These are phyloP conservation scores for Colletotrichum australisinense DNA, from an alignment of 2,329 filamentous ascomycete species.

Conservation along the genomic window DNA sequence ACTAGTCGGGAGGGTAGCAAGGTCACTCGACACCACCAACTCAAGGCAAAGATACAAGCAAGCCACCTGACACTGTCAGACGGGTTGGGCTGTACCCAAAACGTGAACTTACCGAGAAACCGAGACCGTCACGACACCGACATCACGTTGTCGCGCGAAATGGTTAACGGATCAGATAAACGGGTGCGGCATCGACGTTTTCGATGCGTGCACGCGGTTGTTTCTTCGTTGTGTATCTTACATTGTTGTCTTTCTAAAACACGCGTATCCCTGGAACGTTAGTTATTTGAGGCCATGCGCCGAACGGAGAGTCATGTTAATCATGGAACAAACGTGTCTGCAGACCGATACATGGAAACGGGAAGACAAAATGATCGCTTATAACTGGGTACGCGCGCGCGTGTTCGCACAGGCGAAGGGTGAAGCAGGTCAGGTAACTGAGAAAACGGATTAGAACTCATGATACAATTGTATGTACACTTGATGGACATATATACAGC, in stretches of 20 bases:
- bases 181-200: conserved; percentile 12
- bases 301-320: neutral
- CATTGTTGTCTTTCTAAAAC: neutral
- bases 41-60: conserved; percentile 14
- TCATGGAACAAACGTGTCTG: conserved; percentile 4
- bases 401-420: neutral
- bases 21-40: conserved; percentile 25
- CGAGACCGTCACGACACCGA: conserved; percentile 8
- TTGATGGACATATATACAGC: conserved; percentile 53
- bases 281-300: neutral
- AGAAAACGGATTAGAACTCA: conserved; percentile 24
- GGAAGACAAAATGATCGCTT: conserved; percentile 17
- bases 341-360: neutral
- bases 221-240: neutral
- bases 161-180: conserved; percentile 17
- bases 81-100: neutral
- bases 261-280: conserved; percentile 1
- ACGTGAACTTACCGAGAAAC: conserved; percentile 15
- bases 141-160: conserved; percentile 10
- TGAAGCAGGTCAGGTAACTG: conserved; percentile 9
- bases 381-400: neutral
- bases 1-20: neutral
- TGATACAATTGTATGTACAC: conserved; percentile 42
- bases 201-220: neutral
- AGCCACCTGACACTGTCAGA: conserved; percentile 26